Evolutionary conservation across 768 basidiomycete genomes (phyloP), one percentile per base, ranked within the genome.

Genomic region (Chalciporus chontae): DNA sequence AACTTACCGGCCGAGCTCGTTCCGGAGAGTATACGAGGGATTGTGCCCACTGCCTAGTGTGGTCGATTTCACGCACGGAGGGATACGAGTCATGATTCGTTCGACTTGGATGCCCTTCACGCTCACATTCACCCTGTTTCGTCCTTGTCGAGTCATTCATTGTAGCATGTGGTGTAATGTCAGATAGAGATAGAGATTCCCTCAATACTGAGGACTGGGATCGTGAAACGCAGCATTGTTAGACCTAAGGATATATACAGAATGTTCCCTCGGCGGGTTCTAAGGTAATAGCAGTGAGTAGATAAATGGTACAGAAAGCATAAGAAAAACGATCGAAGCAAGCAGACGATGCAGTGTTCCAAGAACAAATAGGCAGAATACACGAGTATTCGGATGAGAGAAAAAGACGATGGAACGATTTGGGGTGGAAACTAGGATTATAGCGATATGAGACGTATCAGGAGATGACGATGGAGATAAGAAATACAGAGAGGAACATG

Each of bases 1-100:
- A 73, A 73, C 26, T 61, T 88, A 36, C 84, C 84, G 8, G 70
- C 76, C 37, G 81, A 84, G 40, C 64, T 88, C 41, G 83, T 87
- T 2, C 85, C 84, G 2, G 80, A 81, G 56, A 74, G 79, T 57
- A 79, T 87, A 46, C 74, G 84, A 43, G 73, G 75, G 56, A 77
- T 80, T 51, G 80, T 88, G 11, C 85, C 85, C 17, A 83, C 79
- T 10, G 51, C 59, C 41, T 58, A 53, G 37, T 21, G n/a, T 24
- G 24, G 24, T 7, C 7, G n/a, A n/a, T n/a, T n/a, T n/a, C n/a
- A n/a, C n/a, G n/a, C n/a, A n/a, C n/a, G n/a, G n/a, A n/a, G n/a
- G n/a, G n/a, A n/a, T n/a, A n/a, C n/a, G n/a, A n/a, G n/a, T n/a
- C n/a, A n/a, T n/a, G n/a, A n/a, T n/a, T n/a, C n/a, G n/a, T n/a